Evolutionary conservation across 129 eudicot genomes (phyloP).

Genomic region (Silybum marianum): DNA sequence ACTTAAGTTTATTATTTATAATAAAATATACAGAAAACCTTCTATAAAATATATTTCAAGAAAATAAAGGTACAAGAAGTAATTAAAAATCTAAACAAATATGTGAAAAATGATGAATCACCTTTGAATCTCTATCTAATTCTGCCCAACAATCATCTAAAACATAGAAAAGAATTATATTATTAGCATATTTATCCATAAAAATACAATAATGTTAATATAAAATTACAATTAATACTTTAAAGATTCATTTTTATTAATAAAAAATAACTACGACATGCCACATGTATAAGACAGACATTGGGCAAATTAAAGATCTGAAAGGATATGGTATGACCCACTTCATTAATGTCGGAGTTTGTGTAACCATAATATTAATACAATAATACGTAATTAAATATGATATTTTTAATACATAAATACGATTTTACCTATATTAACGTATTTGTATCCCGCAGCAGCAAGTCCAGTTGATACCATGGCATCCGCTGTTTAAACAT

Average conservation of each 20-base stretch:
- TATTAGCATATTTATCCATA: neutral
- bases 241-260: neutral
- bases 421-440: constrained; percentile 58
- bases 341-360: constrained; percentile 22
- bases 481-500: constrained; percentile 68
- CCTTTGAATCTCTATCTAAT: constrained; percentile 77
- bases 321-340: constrained; percentile 35
- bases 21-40: too few relatives aligned
- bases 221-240: neutral
- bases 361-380: constrained; percentile 7
- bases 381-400: neutral
- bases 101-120: constrained; percentile 13
- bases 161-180: constrained; percentile 8
- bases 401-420: neutral
- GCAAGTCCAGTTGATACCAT: constrained; percentile 81
- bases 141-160: constrained; percentile 99
- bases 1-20: neutral
- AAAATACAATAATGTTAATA: neutral
- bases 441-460: constrained; percentile 64
- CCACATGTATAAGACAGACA: neutral
- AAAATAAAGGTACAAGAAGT: neutral
- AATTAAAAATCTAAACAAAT: neutral
- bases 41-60: neutral
- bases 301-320: constrained; percentile 10
- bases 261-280: neutral